phyloP scores from a whole-genome alignment of 345 rosid genomes.

The Eucalyptus viminalis region DNA sequence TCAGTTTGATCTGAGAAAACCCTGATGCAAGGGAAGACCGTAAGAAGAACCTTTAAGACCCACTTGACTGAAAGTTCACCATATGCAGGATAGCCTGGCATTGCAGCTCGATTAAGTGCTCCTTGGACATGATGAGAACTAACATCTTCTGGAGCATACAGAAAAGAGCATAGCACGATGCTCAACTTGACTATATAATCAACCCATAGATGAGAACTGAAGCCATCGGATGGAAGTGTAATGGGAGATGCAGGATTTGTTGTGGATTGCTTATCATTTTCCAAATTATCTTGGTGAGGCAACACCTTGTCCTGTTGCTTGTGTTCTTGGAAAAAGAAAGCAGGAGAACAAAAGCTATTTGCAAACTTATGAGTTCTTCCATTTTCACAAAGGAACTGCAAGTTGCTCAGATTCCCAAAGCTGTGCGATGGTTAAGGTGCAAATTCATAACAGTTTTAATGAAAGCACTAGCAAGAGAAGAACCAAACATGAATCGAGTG shows the following conservation, averaged over 20 bases:
- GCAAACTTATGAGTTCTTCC: conserved; percentile 73
- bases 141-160: conserved; percentile 28
- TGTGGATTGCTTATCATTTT: not conserved
- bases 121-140: conserved; percentile 18
- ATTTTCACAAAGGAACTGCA: conserved; percentile 66
- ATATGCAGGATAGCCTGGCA: conserved; percentile 32
- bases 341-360: conserved; percentile 63
- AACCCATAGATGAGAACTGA: conserved; percentile 32
- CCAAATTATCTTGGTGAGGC: conserved; percentile 1
- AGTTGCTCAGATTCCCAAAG: conserved; percentile 52
- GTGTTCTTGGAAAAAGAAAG: conserved; percentile 50
- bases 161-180: conserved; percentile 45
- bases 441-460: not conserved
- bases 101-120: conserved; percentile 9
- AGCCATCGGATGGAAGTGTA: conserved; percentile 11
- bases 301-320: conserved; percentile 18
- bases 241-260: conserved; percentile 1
- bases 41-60: conserved; percentile 47
- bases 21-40: conserved; percentile 53
- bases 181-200: conserved; percentile 39
- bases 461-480: not conserved
- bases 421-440: conserved; percentile 45
- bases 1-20: conserved; percentile 49
- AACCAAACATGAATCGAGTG: not conserved
- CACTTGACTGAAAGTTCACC: conserved; percentile 64